Base-by-base conservation (phyloP, 148 eudicot species). In the Diospyros kaki region DNA sequence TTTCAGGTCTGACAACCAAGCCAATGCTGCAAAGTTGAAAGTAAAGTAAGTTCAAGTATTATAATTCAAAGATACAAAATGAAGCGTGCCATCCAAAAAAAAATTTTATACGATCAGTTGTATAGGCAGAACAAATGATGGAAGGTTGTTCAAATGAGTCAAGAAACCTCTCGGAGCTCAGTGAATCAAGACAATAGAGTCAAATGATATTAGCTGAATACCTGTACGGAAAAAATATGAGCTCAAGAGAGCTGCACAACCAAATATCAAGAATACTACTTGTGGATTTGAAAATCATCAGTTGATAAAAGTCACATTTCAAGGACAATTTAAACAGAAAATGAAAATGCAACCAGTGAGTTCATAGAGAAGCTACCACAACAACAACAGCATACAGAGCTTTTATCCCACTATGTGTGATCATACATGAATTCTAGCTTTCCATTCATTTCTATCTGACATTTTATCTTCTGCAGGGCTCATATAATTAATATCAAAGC, bases 221-320 rank as follows among this genome's bases (percentile, higher is more conserved):
- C 4, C 9, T 3, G 53, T 44, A 69, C 53, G 59, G 14, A 38
- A 9, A 69, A 2, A 14, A 38, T 6, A 28, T 2, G 45, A 69
- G 5, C 5, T 38, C 1, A 59, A 59, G 39, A 18, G 43, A 17
- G 3, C 74, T 18, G 17, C 44, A 7, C 74, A 58, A 56, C 39
- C 40, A 56, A 2, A 41, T 5, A 50, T 15, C 11, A 45, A 43
- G 18, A 55, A 55, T 41, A 41, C 38, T 2, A 70, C 7, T 56
- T 56, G 6, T n/a, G 38, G 64, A 48, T 51, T 68, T 68, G 56
- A 68, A 28, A 58, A 45, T 75, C 38, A 28, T 63, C 18, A 13
- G 65, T 72, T 45, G 71, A 67, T 50, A 68, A 68, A 48, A 45
- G 51, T n/a, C 48, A 43, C 55, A 62, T 69, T 28, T n/a, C 61